phyloP scores from a whole-genome alignment of 352 stramenopile species.

The Globisporangium echinulatum region DNA sequence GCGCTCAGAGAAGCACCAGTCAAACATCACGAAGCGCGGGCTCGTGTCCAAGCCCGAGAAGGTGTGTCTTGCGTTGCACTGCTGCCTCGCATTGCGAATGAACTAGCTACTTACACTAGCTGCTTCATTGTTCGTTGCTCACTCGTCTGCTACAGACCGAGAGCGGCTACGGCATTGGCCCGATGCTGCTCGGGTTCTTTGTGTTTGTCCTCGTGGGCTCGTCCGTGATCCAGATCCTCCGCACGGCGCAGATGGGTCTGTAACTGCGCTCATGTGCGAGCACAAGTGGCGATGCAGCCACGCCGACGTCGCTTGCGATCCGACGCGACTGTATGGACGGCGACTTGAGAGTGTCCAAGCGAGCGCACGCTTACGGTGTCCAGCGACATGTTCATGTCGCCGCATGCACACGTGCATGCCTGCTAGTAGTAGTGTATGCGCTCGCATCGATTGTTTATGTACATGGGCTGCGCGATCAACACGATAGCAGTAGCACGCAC shows the following conservation, averaged over 20 bases:
- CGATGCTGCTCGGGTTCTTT: constrained; percentile 80
- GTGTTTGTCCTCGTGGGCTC: constrained; percentile 85
- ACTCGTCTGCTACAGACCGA: constrained; percentile 30
- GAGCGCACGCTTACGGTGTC: no score
- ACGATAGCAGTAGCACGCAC: no score
- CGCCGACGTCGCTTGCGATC: neutral
- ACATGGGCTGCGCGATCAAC: no score
- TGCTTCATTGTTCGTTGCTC: no score
- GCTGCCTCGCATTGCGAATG: no score
- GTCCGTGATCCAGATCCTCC: constrained; percentile 82
- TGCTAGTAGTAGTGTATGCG: no score
- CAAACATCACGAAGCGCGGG: constrained; percentile 86
- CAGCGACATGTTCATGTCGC: no score
- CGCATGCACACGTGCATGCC: neutral
- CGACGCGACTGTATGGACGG: no score
- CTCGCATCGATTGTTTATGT: constrained; percentile 1
- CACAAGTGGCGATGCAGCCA: constrained; percentile 5
- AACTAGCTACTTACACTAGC: no score
- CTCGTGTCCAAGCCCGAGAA: constrained; percentile 72
- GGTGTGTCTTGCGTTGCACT: constrained; percentile 23
- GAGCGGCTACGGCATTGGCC: constrained; percentile 66
- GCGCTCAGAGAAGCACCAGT: constrained; percentile 81
- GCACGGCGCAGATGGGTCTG: constrained; percentile 64
- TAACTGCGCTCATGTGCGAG: constrained; percentile 23
- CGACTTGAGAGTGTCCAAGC: no score